A percentile compares a stretch with the other conserved stretches of the same genome.
Conservation (phyloP, 169 alveolate species). For the Plasmodium coatneyi region DNA sequence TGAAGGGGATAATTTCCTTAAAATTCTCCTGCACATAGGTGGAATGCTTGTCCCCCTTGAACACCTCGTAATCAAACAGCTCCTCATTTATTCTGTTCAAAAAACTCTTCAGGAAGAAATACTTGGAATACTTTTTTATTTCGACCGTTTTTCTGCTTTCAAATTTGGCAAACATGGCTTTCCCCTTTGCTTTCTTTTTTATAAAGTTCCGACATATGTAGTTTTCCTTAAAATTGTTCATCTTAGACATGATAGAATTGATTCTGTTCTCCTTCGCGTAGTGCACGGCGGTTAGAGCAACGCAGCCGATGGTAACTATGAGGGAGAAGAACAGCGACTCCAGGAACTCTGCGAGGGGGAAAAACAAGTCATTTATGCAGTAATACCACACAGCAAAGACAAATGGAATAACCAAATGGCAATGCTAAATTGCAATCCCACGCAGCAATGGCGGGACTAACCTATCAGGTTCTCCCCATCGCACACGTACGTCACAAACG, state of each 20-base stretch:
- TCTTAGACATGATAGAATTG: slow-evolving; percentile 6
- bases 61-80: slow-evolving; percentile 38
- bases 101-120: slow-evolving; percentile 54
- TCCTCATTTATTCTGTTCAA: slow-evolving; percentile 43
- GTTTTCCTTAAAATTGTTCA: slow-evolving; percentile 13
- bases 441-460: neutral
- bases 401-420: neutral
- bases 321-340: slow-evolving; percentile 35
- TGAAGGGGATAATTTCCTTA: neutral
- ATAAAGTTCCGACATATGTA: slow-evolving; percentile 37
- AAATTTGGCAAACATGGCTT: neutral
- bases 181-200: neutral
- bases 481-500: slow-evolving; percentile 57
- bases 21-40: slow-evolving; percentile 10
- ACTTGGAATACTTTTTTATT: slow-evolving; percentile 48
- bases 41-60: neutral
- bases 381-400: neutral
- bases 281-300: slow-evolving; percentile 11
- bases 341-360: slow-evolving; percentile 5
- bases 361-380: neutral
- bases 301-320: slow-evolving; percentile 34
- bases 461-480: slow-evolving; percentile 53
- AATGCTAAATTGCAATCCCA: neutral
- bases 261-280: slow-evolving; percentile 48
- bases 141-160: slow-evolving; percentile 51